Base-by-base conservation (phyloP, 108 stramenopile genomes). In the Pseudonitzschia multiseries region DNA sequence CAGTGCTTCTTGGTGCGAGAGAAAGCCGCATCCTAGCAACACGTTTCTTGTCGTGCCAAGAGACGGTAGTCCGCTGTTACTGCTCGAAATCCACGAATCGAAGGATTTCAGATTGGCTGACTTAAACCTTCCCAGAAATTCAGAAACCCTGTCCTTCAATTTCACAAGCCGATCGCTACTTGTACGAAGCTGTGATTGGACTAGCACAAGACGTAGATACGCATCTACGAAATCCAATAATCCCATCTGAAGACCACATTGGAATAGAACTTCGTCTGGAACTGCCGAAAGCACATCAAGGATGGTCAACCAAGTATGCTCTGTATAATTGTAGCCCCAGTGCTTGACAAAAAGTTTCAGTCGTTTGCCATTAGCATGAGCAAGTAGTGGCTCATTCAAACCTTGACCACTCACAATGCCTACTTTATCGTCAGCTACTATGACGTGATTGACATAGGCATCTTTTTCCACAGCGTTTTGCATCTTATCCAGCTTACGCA, bases 251-350 rank as follows among this genome's bases (percentile, higher is more conserved):
- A 80, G 52, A 24, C 85, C 88, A 51, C 83, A 86, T 21, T 57
- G 72, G 61, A 86, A 89, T 12, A 87, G 52, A 14, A 92, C 87
- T 43, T 86, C 84, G 21, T 65, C 52, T 9, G 88, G 85, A 12
- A 85, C 65, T 52, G 46, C 50, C 18, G 71, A 28, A 21, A 92
- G 4, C 26, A 87, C 57, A 48, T 92, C 86, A 10, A 92, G 71
- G 24, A 87, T 61, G 0, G 82, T 74, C 2, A 71, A 57, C 91
- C 91, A 92, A 10, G 85, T 27, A 22, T 72, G 62, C 68, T 89
- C 88, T 18, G 74, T 87, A 56, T 78, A 92, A 64, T 73, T 74
- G 75, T 78, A 87, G 8, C 91, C 91, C 91, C 91, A 92, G 53
- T 83, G 81, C 22, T 66, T 53, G 32, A 87, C 71, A 13, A 28